Conservation (phyloP, 495 filamentous ascomycete species). For the Astrocystis sublimbata region DNA sequence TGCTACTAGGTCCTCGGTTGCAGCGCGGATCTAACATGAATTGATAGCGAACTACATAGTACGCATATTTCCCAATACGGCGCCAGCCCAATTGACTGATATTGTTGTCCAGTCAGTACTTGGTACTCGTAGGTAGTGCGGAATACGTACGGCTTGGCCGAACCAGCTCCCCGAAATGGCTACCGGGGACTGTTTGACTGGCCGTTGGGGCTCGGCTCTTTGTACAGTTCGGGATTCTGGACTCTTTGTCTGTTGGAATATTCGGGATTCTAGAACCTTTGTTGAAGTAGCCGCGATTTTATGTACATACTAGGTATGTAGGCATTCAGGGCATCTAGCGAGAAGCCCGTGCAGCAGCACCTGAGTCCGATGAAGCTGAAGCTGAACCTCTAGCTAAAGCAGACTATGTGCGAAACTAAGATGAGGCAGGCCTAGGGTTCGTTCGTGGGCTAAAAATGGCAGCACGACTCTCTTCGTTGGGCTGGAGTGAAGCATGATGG, state of each 20-base stretch:
- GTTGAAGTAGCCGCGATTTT: background rate
- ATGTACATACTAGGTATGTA: background rate
- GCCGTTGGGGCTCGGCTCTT: background rate
- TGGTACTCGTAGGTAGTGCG: background rate
- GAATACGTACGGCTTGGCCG: background rate
- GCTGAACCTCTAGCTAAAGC: background rate
- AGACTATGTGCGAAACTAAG: constrained; percentile 1
- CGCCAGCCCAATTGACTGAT: too few relatives aligned
- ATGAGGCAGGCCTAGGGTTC: too few relatives aligned
- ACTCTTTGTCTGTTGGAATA: background rate
- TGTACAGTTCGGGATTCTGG: background rate
- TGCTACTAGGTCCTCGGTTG: too few relatives aligned
- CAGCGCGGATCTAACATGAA: too few relatives aligned
- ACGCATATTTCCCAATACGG: too few relatives aligned
- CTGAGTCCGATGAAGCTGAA: background rate
- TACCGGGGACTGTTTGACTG: background rate
- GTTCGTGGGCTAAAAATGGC: constrained; percentile 8
- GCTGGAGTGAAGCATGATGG: background rate
- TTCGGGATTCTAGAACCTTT: constrained; percentile 9
- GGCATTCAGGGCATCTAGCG: too few relatives aligned
- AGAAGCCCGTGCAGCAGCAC: background rate
- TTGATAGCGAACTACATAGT: too few relatives aligned
- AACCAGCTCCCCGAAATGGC: background rate
- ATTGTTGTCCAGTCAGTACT: too few relatives aligned
- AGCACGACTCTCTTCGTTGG: background rate